phyloP scores from a whole-genome alignment of 176 grass and related monocot species.

The Thinopyrum elongatum region DNA sequence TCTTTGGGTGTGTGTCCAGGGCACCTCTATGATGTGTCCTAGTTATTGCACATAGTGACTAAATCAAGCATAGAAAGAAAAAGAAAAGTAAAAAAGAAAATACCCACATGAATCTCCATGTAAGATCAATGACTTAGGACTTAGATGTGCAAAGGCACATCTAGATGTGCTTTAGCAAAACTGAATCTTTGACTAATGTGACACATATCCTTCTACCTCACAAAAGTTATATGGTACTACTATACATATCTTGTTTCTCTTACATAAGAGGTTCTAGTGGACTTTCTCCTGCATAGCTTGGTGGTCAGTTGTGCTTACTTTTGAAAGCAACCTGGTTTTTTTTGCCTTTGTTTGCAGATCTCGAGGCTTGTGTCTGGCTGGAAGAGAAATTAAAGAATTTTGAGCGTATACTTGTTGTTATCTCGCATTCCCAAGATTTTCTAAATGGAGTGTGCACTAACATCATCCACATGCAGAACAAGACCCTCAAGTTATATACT shows the following conservation, averaged over 20 bases:
- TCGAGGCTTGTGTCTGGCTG: constrained; percentile 96
- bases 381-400: constrained; percentile 84
- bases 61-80: no score
- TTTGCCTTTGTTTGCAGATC: constrained; percentile 53
- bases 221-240: background rate
- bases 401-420: constrained; percentile 82
- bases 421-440: constrained; percentile 93
- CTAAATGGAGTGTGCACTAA: constrained; percentile 94
- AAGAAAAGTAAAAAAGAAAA: no score
- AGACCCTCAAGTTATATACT: constrained; percentile 79
- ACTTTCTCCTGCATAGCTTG: background rate
- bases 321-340: background rate
- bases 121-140: no score
- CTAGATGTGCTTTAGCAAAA: no score
- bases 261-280: background rate
- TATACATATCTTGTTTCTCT: background rate
- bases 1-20: no score
- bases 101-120: no score
- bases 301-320: background rate
- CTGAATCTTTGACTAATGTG: background rate
- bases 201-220: background rate
- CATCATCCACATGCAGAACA: constrained; percentile 99
- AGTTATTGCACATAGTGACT: no score
- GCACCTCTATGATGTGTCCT: no score
- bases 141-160: no score